Evolutionary conservation across 192 early-diverging fungal species (phyloP).

Genomic region (Pilaira anomala): DNA sequence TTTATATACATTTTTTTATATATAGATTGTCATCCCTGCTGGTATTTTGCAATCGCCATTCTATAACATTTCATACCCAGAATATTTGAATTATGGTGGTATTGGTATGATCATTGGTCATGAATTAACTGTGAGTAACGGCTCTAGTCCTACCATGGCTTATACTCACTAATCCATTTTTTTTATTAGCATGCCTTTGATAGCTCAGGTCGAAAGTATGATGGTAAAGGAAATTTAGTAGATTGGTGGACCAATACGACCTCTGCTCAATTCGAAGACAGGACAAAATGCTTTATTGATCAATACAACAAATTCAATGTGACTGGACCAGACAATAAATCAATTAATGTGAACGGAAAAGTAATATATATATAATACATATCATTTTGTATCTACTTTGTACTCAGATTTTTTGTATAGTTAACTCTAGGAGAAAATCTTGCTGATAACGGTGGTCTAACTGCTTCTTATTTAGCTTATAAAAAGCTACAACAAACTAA

Average conservation of each 20-base stretch:
- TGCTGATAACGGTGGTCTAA: slow-evolving; percentile 67
- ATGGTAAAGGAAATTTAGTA: slow-evolving; percentile 48
- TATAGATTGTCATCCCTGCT: slow-evolving; percentile 50
- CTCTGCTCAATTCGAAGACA: slow-evolving; percentile 41
- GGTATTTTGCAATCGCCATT: slow-evolving; percentile 66
- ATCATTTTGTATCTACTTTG: not conserved
- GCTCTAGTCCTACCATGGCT: not conserved
- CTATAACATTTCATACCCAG: slow-evolving; percentile 52
- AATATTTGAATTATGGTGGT: slow-evolving; percentile 64
- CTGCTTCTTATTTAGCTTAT: slow-evolving; percentile 47
- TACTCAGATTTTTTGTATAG: not conserved
- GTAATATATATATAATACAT: slow-evolving; percentile 7
- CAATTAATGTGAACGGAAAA: slow-evolving; percentile 50
- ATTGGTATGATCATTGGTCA: slow-evolving; percentile 72
- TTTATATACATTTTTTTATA: slow-evolving; percentile 13
- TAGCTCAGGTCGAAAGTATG: slow-evolving; percentile 50
- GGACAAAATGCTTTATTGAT: slow-evolving; percentile 60
- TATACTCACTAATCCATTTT: not conserved
- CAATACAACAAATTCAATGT: slow-evolving; percentile 60
- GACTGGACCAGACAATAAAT: slow-evolving; percentile 37
- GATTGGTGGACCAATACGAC: slow-evolving; percentile 44
- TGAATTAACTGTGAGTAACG: slow-evolving; percentile 55
- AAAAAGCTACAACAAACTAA: slow-evolving; percentile 20
- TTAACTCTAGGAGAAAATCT: slow-evolving; percentile 63
- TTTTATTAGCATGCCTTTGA: slow-evolving; percentile 66